A percentile compares a stretch with the other conserved stretches of the same genome.
Conservation (phyloP, 2,329 filamentous ascomycete genomes). For the Thielaviopsis populi region DNA sequence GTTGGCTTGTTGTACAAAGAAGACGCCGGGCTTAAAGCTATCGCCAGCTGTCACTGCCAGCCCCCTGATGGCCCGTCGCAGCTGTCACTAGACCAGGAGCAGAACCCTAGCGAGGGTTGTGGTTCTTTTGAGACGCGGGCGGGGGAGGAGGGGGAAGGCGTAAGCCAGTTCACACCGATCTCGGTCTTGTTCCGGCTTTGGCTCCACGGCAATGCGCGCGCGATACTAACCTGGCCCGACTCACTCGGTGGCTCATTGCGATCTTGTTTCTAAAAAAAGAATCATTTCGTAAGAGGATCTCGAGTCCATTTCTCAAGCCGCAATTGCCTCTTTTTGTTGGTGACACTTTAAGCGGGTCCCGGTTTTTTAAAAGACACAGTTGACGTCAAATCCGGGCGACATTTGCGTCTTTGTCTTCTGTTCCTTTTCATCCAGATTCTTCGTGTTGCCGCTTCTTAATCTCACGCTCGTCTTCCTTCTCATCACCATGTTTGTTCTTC, state of each 20-base stretch:
- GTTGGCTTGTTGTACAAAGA: neutral
- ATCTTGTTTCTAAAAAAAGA: neutral
- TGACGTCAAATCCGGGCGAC: no score
- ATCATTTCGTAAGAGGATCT: neutral
- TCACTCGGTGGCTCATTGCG: neutral
- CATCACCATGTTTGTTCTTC: slow-evolving; percentile 23
- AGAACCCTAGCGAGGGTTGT: neutral
- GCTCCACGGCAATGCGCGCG: no score
- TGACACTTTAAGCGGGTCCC: slow-evolving; percentile 5
- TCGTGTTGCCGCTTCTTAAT: no score
- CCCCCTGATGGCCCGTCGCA: neutral
- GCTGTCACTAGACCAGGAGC: no score
- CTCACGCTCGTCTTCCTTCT: neutral
- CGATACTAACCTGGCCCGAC: no score
- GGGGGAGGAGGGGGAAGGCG: no score
- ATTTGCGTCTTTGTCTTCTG: no score
- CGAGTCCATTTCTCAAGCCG: no score
- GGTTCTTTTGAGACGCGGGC: no score
- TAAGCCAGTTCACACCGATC: neutral
- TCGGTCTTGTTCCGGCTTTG: neutral
- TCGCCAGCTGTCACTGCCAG: neutral
- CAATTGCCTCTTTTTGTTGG: neutral
- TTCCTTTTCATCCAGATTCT: no score
- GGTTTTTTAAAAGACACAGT: neutral
- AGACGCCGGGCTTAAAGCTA: neutral